Base-by-base conservation (phyloP, 805 yeast genomes). In the Schizosaccharomyces osmophilus region DNA sequence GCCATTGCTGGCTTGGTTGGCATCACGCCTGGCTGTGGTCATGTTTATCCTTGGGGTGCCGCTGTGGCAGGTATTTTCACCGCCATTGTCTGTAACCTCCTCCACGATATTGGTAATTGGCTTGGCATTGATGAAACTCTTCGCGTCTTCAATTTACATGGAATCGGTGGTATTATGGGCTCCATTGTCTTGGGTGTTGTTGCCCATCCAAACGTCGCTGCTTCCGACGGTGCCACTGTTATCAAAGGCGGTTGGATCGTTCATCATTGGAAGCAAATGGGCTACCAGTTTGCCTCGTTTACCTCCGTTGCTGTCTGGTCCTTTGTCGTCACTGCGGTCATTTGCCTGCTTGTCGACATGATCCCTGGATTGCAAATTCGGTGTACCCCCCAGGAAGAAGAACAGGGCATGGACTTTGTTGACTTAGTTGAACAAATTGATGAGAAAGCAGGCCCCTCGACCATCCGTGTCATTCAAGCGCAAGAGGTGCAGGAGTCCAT, bases 11-110 rank as follows among this genome's bases (percentile, higher is more conserved):
- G 97, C 66, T 78, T 89, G 64, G 97, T 89, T 61, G 95, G 95
- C 70, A 85, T 90, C 65, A 90, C 97, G 4, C 97, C 97, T 63
- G 96, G 90, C 67, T 97, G 97, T 32, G 97, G 97, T 65, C 89
- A 77, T 69, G 95, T 89, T 61, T 95, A 95, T 63, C 81, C 89
- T 63, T 88, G 88, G 80, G 80, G 87, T 63, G 79, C 95, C 1
- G 81, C 87, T 51, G 80, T 84, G 62, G 84, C 87, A 68, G 96
- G 96, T 70, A 78, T 80, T 62, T 74, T 86, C 24, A 61, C 67
- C 22, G 66, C 65, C n/a, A 61, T 63, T 45, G 62, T 59, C 24
- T 66, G 65, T 43, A 62, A 65, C 24, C 59, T 63, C 31, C 48
- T 55, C 43, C 66, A 65, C 39, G 62, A 64, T 48, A 55, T 65